phyloP scores from a whole-genome alignment of 129 eudicot species.

The Daucus carota region DNA sequence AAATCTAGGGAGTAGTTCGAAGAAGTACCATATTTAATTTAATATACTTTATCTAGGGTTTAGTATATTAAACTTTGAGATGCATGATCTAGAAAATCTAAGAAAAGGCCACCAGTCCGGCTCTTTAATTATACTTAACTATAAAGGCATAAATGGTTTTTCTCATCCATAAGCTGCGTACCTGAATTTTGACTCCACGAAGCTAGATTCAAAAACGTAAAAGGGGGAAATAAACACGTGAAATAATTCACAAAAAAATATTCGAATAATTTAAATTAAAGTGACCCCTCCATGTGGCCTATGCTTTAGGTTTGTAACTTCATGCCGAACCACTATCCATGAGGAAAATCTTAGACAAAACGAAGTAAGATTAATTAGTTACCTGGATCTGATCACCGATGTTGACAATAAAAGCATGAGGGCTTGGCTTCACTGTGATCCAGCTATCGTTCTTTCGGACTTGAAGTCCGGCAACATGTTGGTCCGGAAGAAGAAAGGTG shows the following conservation, averaged over 20 bases:
- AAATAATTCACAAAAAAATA: not conserved
- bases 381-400: conserved; percentile 98
- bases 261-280: not conserved
- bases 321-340: conserved; percentile 1
- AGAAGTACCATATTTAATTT: no score
- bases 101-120: not conserved
- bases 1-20: no score
- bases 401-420: conserved; percentile 67
- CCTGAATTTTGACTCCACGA: not conserved
- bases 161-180: no score
- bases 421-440: conserved; percentile 78
- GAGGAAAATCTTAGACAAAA: not conserved
- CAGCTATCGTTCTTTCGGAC: conserved; percentile 43
- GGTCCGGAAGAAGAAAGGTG: conserved; percentile 73
- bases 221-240: not conserved
- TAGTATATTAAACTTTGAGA: not conserved
- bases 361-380: conserved; percentile 15
- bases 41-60: not conserved
- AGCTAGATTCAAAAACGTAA: conserved; percentile 1
- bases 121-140: no score
- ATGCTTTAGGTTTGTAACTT: not conserved
- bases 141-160: no score
- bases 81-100: not conserved
- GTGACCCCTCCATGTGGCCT: conserved; percentile 23
- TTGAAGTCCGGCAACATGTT: conserved; percentile 76